phyloP scores from a whole-genome alignment of 176 grass and related monocot genomes.

The Cocos nucifera region DNA sequence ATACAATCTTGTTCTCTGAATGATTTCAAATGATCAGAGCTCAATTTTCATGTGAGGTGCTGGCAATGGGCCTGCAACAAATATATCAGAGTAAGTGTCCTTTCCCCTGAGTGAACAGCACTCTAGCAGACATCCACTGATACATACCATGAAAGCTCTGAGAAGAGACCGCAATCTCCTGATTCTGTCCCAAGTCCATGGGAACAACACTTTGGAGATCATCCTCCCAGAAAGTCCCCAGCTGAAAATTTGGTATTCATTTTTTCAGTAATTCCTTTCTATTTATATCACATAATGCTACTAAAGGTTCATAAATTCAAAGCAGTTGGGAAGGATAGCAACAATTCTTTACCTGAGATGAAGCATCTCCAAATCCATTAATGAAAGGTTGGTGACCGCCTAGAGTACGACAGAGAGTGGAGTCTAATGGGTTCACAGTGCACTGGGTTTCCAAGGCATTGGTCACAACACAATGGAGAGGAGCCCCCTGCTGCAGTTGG shows the following conservation, averaged over 20 bases:
- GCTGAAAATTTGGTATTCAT: conserved; percentile 28
- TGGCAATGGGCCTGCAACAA: conserved; percentile 22
- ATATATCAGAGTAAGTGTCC: conserved; percentile 1
- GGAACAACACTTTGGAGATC: conserved; percentile 62
- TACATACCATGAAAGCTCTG: conserved; percentile 47
- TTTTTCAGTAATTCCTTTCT: background rate
- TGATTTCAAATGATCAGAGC: conserved; percentile 18
- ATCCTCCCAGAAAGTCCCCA: conserved; percentile 79
- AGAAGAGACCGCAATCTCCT: conserved; percentile 26
- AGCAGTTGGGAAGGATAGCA: background rate
- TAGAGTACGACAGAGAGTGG: conserved; percentile 34
- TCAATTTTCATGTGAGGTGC: conserved; percentile 37
- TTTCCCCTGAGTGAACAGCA: background rate
- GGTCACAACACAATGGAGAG: conserved; percentile 18
- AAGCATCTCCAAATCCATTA: conserved; percentile 34
- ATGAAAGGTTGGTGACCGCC: conserved; percentile 33
- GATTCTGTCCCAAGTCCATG: conserved; percentile 41
- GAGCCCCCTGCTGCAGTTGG: conserved; percentile 33
- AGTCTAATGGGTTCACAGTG: conserved; percentile 32
- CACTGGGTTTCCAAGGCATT: conserved; percentile 9
- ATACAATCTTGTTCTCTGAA: conserved; percentile 1
- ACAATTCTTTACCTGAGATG: conserved; percentile 52
- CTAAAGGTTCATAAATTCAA: background rate
- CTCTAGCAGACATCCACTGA: background rate
- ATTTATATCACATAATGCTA: conserved; percentile 4